A percentile compares a stretch with the other conserved stretches of the same genome.
Conservation (phyloP, 2,329 filamentous ascomycete species). For the Xylariaceae sp. region DNA sequence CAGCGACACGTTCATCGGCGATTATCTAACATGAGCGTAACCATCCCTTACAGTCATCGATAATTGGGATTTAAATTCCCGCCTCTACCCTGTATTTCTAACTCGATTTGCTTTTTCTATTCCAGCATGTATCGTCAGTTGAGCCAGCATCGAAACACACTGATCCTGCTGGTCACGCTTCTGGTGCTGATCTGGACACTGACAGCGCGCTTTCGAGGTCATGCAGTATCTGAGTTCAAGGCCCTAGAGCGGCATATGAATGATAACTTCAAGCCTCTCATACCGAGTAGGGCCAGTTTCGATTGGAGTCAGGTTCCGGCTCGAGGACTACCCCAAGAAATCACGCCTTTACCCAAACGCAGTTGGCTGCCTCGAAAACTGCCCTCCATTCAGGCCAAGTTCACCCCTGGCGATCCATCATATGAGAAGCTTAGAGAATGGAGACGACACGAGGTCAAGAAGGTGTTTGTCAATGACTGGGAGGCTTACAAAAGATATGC, state of each 20-base stretch:
- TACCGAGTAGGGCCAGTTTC: conserved; percentile 17
- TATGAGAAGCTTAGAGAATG: conserved; percentile 15
- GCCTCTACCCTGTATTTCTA: too few relatives aligned
- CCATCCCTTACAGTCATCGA: too few relatives aligned
- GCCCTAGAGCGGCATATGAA: conserved; percentile 16
- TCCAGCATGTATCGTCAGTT: conserved; percentile 2
- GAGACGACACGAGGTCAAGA: conserved; percentile 34
- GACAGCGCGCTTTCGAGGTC: not conserved
- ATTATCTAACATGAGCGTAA: too few relatives aligned
- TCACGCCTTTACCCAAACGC: conserved; percentile 9
- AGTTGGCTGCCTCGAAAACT: not conserved
- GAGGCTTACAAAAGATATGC: conserved; percentile 45
- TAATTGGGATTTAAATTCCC: too few relatives aligned
- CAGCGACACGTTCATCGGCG: too few relatives aligned
- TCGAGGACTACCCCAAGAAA: conserved; percentile 4
- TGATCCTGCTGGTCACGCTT: conserved; percentile 3
- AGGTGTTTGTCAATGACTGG: conserved; percentile 39
- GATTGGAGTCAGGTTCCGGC: conserved; percentile 15
- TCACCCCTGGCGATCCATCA: not conserved
- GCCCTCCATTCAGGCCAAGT: conserved; percentile 10
- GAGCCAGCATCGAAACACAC: conserved; percentile 6
- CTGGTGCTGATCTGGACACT: conserved; percentile 13
- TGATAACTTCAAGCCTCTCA: not conserved
- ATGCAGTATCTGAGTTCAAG: conserved; percentile 9
- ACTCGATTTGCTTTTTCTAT: too few relatives aligned